A percentile compares a stretch with the other conserved stretches of the same genome.
phyloP scores from a whole-genome alignment of 768 basidiomycete species.

The Flagelloscypha sp. region DNA sequence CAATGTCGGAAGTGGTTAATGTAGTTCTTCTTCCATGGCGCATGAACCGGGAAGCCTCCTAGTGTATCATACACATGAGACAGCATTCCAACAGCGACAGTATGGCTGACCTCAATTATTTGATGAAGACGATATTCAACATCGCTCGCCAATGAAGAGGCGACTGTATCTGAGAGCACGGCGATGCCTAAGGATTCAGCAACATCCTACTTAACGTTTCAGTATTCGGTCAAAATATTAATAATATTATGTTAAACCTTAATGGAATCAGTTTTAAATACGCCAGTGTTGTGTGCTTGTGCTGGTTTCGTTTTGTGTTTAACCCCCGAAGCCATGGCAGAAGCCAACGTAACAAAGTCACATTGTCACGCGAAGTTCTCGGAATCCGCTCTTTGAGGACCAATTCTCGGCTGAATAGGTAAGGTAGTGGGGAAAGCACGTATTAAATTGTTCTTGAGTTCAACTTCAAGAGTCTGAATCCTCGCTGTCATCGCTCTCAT shows the following conservation, averaged over 20 bases:
- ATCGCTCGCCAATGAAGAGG: constrained; percentile 84
- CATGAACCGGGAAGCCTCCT: constrained; percentile 98
- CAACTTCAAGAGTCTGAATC: no score
- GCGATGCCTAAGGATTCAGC: constrained; percentile 81
- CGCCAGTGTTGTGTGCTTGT: constrained; percentile 46
- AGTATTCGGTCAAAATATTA: constrained; percentile 1
- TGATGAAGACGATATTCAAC: constrained; percentile 96
- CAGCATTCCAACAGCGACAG: not conserved
- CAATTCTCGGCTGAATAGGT: no score
- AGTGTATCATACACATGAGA: constrained; percentile 10
- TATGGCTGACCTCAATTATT: constrained; percentile 67
- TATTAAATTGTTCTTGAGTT: no score
- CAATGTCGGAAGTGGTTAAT: constrained; percentile 83
- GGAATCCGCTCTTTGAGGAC: no score
- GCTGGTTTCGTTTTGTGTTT: constrained; percentile 43
- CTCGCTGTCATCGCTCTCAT: no score
- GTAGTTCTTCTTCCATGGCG: constrained; percentile 88
- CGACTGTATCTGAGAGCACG: constrained; percentile 67
- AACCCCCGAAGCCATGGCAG: no score
- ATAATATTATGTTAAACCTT: constrained; percentile 34
- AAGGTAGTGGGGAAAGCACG: no score
- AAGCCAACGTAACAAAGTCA: no score
- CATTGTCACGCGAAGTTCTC: no score
- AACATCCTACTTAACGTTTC: constrained; percentile 56
- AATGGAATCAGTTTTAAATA: constrained; percentile 56